Evolutionary conservation across 2,329 filamentous ascomycete genomes (phyloP), one percentile per base, ranked within the genome.

Genomic region (Pseudocercospora crystallina): DNA sequence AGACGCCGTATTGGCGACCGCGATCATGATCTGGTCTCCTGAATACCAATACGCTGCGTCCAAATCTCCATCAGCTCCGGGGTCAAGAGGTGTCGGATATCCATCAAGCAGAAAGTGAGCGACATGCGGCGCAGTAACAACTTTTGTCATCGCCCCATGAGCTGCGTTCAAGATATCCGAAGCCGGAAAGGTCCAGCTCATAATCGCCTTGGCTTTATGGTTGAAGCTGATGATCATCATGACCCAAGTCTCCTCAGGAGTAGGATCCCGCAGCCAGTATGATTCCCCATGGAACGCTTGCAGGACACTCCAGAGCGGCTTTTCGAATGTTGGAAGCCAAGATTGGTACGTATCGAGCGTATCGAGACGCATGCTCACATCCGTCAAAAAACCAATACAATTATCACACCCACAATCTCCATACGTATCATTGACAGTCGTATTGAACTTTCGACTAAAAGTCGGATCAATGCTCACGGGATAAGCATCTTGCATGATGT

Each of bases 361-460:
- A 42, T 79, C 73, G 1, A 78, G 60, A 1, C 76, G 72, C 7
- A 62, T 63, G 0, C 71, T 65, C 20, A 84, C 76, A 59, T 85
- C 82, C 14, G 73, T 69, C 13, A 83, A 70, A n/a, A 63, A 64
- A 44, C 78, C 80, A 15, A 54, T 47, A 64, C 82, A 85, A 65
- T 80, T 77, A 61, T 85, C 82, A 65, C 83, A 85, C 8, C 82
- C 82, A 67, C 81, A 84, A 68, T 80, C 78, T 54, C 82, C 82
- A 45, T 83, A 79, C 0, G 81, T 84, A 2, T 68, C 53, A 65
- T 84, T 85, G 63, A 79, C 82, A 0, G 67, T 65, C 0, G 81
- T 85, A 51, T 74, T 71, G 73, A 80, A 85, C 3, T 67, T 67
- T 36, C 76, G 76, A 8, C 75, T 80, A 57, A 71, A 81, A 2